phyloP scores from a whole-genome alignment of 2,329 filamentous ascomycete species.

The Aspergillus bombycis region DNA sequence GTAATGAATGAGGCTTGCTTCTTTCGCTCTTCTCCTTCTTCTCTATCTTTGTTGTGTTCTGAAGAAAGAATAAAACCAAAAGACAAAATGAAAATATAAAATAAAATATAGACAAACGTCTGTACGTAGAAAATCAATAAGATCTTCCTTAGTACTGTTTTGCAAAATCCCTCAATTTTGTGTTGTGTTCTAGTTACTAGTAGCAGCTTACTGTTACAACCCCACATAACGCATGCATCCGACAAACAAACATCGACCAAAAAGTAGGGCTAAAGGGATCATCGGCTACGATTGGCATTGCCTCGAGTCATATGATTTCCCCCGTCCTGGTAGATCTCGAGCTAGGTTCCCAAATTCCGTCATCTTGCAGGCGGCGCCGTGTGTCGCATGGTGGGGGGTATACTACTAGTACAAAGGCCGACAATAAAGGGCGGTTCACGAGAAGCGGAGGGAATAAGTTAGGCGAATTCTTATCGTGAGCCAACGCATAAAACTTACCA shows the following conservation, averaged over 20 bases:
- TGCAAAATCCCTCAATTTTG: not conserved
- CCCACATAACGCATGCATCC: not conserved
- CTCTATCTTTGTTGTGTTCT: not conserved
- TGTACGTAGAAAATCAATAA: too few relatives aligned
- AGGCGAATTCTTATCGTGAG: not conserved
- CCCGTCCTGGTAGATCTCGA: not conserved
- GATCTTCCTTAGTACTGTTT: not conserved
- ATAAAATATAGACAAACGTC: too few relatives aligned
- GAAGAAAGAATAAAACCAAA: not conserved
- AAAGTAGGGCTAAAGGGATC: not conserved
- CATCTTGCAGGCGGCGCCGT: not conserved
- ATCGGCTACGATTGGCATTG: not conserved
- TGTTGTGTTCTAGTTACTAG: not conserved
- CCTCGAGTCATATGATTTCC: not conserved
- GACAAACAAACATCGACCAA: not conserved
- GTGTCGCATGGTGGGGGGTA: not conserved
- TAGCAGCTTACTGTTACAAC: not conserved
- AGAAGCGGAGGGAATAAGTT: not conserved
- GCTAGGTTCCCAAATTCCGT: not conserved
- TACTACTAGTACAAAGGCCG: too few relatives aligned
- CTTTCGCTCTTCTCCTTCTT: too few relatives aligned
- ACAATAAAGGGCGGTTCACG: not conserved
- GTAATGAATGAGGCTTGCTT: too few relatives aligned
- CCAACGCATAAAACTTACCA: not conserved
- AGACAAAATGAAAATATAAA: not conserved